Evolutionary conservation across 805 yeast species (phyloP), one percentile per base, ranked within the genome.

Genomic region (Candida glaebosa): DNA sequence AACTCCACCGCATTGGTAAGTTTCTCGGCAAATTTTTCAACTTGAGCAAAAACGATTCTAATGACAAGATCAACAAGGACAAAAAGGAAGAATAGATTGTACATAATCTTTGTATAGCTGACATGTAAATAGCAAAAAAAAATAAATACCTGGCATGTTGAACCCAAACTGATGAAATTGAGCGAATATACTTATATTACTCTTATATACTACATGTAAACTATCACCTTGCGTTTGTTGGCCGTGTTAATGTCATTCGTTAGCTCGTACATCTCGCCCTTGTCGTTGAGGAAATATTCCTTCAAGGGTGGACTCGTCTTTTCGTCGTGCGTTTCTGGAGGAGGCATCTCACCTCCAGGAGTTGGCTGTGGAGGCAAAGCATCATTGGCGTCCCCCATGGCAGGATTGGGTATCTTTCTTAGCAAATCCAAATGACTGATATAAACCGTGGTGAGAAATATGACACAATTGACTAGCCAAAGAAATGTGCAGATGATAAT

Each of bases 1-100:
- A 75, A 44, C 60, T 79, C 46, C 72, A 76, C 50, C 71, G 77
- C 53, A 70, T 81, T 34, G 84, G 82, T 42, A 71, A 73, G 28
- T 78, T 80, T 60, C 68, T 81, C 40, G 73, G 79, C 22, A 75
- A 73, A 40, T 72, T 83, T 26, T 81, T 81, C 61, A 78, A 79
- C 52, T 53, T 71, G 46, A 61, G 58, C 33, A 44, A 51, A 30
- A 47, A 48, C 34, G 38, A 25, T 24, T 39, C 48, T 19, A 35
- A 45, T 28, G 24, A 30, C 12, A 37, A 43, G 19, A 35, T 41
- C n/a, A 18, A 28, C 15, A 39, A 36, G 39, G 37, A 34, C 37
- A 28, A 37, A 43, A 15, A 18, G 30, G 16, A 46, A 34, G 24
- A 38, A 38, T 15, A 30, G 31, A 33, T 32, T 46, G 45, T 46